Percentiles rank a stretch among this genome's conserved stretches.
These are phyloP conservation scores for Metschnikowia orientalis DNA, from an alignment of 805 yeast species.

Conservation along the genomic window DNA sequence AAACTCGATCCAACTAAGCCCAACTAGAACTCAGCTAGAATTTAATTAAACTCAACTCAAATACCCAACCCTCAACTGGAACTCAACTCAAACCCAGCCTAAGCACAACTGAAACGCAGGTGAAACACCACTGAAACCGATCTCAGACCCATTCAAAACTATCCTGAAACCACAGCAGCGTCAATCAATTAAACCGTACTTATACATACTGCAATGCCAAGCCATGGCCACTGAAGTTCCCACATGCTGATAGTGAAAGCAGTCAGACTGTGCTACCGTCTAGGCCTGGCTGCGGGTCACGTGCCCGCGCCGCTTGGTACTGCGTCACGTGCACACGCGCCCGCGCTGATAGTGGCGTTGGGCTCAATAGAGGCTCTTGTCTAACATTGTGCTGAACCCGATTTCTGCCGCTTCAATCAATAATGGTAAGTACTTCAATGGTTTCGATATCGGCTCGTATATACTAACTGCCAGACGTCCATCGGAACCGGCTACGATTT, in stretches of 20 bases:
- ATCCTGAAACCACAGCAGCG: no score
- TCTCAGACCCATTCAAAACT: no score
- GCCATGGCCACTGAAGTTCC: slow-evolving; percentile 19
- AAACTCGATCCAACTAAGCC: no score
- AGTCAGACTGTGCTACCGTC: no score
- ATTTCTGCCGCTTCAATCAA: slow-evolving; percentile 5
- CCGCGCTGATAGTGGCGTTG: slow-evolving; percentile 6
- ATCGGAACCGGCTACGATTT: slow-evolving; percentile 99
- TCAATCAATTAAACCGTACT: not conserved
- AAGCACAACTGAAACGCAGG: no score
- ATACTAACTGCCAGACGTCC: slow-evolving; percentile 48
- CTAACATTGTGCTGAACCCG: no score
- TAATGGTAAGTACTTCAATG: slow-evolving; percentile 11
- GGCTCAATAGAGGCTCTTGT: no score
- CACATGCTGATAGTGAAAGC: slow-evolving; percentile 8
- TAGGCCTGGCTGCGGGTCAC: slow-evolving; percentile 8
- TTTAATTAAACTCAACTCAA: no score
- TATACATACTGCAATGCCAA: slow-evolving; percentile 17
- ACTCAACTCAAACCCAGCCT: no score
- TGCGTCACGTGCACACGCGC: slow-evolving; percentile 1
- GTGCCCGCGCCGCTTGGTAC: slow-evolving; percentile 5
- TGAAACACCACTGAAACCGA: no score
- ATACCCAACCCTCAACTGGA: no score
- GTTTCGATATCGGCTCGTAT: not conserved
- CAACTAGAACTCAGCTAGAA: no score